Evolutionary conservation across 2,329 filamentous ascomycete genomes (phyloP), one percentile per base, ranked within the genome.

Genomic region (Colletotrichum graminicola): DNA sequence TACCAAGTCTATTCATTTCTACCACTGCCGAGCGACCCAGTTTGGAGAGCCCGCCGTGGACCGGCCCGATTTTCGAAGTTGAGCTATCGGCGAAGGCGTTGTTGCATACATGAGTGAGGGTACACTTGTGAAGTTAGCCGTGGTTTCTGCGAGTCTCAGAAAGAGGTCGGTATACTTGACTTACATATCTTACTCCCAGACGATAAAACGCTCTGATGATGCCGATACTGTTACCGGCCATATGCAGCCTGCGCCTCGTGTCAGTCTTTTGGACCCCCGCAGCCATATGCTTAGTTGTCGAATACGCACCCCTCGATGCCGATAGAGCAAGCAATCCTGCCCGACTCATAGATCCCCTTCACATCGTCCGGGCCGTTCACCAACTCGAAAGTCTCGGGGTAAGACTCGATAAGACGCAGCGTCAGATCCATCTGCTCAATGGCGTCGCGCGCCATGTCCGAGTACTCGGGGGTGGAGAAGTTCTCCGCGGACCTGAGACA

Each of bases 1-100:
- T 59, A 69, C 78, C 79, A 2, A 82, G 29, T 5, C 80, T 74
- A 66, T 82, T 82, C 78, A 82, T 81, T 73, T 82, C 80, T 14
- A 73, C 71, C 1, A 82, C 54, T 5, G 76, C 75, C 5, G 76
- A 74, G 18, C 73, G 67, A 0, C 79, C 80, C 0, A 78, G 75
- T 0, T 68, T 71, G 0, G 78, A 79, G 1, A 80, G 74, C 0
- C 79, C 78, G 23, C 75, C 68, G 6, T 71, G 68, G 0, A 71
- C 68, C 3, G 76, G 74, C 0, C 78, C 77, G 51, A 76, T 57
- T 45, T 74, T 74, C 23, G 75, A 75, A 5, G 77, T 77, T 0
- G 75, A 76, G 56, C 74, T 76, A 41, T 77, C 75, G 6, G 75
- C 77, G 51, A 77, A 78, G 1, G 74, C 74, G 49, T 76, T 79